Conservation (phyloP, 352 stramenopile species). For the Globisporangium rhizosaccharum region DNA sequence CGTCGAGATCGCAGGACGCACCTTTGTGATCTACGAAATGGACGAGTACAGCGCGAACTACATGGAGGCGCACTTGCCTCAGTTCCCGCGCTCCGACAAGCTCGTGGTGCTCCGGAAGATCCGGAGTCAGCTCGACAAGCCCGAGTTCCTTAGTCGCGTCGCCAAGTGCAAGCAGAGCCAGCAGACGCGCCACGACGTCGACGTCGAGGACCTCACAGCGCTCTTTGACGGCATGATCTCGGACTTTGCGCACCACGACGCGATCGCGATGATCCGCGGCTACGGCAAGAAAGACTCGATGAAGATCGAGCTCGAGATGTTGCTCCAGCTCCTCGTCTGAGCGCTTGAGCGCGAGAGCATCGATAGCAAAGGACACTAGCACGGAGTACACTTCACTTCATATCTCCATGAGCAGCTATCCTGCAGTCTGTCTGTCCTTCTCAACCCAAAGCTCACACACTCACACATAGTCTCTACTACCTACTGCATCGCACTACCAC, state of each 20-base stretch:
- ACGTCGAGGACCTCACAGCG: constrained; percentile 41
- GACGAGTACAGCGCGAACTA: constrained; percentile 83
- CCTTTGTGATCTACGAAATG: constrained; percentile 77
- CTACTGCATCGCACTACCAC: no score
- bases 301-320: constrained; percentile 45
- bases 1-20: constrained; percentile 59
- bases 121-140: constrained; percentile 33
- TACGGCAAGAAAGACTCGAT: constrained; percentile 59
- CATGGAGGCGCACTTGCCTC: constrained; percentile 59
- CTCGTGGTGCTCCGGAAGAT: constrained; percentile 57
- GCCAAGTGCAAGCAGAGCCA: constrained; percentile 23
- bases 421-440: no score
- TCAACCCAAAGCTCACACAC: no score
- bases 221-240: constrained; percentile 39
- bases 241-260: constrained; percentile 55
- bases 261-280: constrained; percentile 59
- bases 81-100: constrained; percentile 67
- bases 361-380: no score
- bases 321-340: constrained; percentile 43
- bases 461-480: no score
- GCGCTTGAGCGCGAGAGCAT: not conserved
- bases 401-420: no score
- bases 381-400: no score
- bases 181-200: constrained; percentile 26
- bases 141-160: constrained; percentile 18